Conservation (phyloP, 2,329 filamentous ascomycete genomes). For the Colletotrichum musicola region DNA sequence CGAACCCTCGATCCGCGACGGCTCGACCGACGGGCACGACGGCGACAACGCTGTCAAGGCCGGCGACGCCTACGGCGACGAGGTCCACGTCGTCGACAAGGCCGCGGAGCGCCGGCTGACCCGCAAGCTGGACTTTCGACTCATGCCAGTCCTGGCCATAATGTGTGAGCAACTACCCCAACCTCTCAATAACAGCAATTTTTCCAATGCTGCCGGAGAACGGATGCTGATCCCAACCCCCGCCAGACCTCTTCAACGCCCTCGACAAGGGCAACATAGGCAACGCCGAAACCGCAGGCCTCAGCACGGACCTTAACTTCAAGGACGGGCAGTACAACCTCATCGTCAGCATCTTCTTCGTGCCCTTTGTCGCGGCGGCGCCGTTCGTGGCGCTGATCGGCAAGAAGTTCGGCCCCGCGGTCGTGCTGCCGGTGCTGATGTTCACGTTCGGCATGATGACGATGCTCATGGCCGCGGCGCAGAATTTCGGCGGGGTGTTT, state of each 20-base stretch:
- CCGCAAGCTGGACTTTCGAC: constrained; percentile 66
- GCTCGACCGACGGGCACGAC: constrained; percentile 15
- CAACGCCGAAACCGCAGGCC: constrained; percentile 56
- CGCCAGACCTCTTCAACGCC: constrained; percentile 59
- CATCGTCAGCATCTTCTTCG: constrained; percentile 79
- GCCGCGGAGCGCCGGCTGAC: constrained; percentile 63
- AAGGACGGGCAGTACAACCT: constrained; percentile 75
- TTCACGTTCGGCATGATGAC: constrained; percentile 73
- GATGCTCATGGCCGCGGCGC: constrained; percentile 36
- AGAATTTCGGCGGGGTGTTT: constrained; percentile 43
- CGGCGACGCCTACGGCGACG: constrained; percentile 39
- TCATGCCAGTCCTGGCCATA: constrained; percentile 65
- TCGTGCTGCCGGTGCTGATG: constrained; percentile 79
- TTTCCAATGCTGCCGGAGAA: neutral
- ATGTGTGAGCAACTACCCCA: constrained; percentile 56
- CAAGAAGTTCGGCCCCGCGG: constrained; percentile 77
- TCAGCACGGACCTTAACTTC: constrained; percentile 46
- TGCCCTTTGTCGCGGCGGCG: constrained; percentile 77
- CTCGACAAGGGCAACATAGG: constrained; percentile 57
- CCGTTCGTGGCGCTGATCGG: constrained; percentile 71
- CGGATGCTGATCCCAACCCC: neutral
- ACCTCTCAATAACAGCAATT: neutral
- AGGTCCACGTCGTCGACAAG: constrained; percentile 49
- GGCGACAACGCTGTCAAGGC: neutral
- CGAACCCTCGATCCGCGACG: constrained; percentile 15